Base-by-base conservation (phyloP, 192 early-diverging fungal species). In the Entomortierella parvispora region DNA sequence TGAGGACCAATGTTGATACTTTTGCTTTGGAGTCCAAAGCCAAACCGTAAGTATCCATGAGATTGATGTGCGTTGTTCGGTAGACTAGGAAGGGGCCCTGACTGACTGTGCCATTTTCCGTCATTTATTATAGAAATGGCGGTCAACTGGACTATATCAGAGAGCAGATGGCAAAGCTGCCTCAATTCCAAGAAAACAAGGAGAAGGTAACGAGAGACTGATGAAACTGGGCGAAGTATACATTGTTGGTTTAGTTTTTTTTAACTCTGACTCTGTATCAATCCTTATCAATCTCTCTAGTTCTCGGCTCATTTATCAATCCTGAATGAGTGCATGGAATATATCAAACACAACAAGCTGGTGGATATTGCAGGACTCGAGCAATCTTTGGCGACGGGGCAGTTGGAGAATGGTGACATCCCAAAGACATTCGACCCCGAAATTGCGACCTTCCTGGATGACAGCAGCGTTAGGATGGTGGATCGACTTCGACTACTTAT, bases 151-250 rank as follows among this genome's bases (percentile, higher is more conserved):
- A 95, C 59, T 82, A 88, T 17, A 91, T 96, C 85, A 94, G 94
- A 57, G 93, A 93, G 50, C 92, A 93, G 44, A 81, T 96, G 65
- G 88, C 88, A 4, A 90, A 93, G n/a, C 64, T 96, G 8, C 95
- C 94, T 23, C 92, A 96, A 70, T 96, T 93, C 78, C 94, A 95
- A 69, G 74, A 83, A 47, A 77, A 70, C 68, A 83, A 83, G 46
- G 81, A 83, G 56, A 82, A 82, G 70, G 79, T 81, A 66, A n/a
- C n/a, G n/a, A n/a, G n/a, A n/a, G n/a, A n/a, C n/a, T n/a, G n/a
- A n/a, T n/a, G n/a, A n/a, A n/a, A n/a, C n/a, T n/a, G n/a, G n/a
- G n/a, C n/a, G n/a, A n/a, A n/a, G n/a, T n/a, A n/a, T n/a, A n/a
- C n/a, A n/a, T n/a, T n/a, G n/a, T n/a, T n/a, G n/a, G n/a, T n/a